Evolutionary conservation across 1,284 basidiomycete genomes (phyloP), one percentile per base, ranked within the genome.

Genomic region (Chalciporus sp.): DNA sequence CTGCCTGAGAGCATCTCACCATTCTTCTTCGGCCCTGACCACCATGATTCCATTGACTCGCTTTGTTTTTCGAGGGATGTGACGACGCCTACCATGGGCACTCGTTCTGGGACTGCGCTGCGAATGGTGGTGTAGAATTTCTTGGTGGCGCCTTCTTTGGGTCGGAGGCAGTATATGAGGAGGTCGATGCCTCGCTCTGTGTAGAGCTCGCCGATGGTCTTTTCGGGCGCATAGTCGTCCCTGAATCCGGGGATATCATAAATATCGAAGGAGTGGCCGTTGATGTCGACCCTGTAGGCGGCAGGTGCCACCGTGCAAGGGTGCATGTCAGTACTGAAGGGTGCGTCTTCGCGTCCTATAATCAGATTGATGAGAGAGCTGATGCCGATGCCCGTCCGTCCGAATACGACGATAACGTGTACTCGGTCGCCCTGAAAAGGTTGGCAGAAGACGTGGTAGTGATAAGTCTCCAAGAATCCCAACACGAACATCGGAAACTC

Each of bases 41-140:
- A 73, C 69, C 69, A 71, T 3, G 59, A 55, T 19, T 73, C 68
- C 70, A 72, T 73, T 40, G 67, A 50, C 26, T 47, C 49, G 29
- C 55, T 35, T 16, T 63, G 57, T 41, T 68, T 62, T 54, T 71
- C 72, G 35, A 71, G 61, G 8, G 57, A 61, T 0, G 72, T 71
- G 16, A 71, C 62, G 29, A 69, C 61, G 40, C 66, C 59, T 7
- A 71, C 66, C 26, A 73, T 62, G 7, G 69, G 69, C 40, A 73
- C 71, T 47, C 61, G 58, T 45, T 64, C 59, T 31, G 68, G 65
- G 12, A 67, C 66, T 1, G 60, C 59, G 5, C 64, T 52, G 12
- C 67, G 68, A 35, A 71, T 53, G 26, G 55, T 55, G 10, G 44
- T 66, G 47, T 49, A 68, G 4, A 68, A 46, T 19, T 66, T 68